Percentiles rank a stretch among this genome's conserved stretches.
Conservation (phyloP, 2,329 filamentous ascomycete species). For the Fusarium sp. region DNA sequence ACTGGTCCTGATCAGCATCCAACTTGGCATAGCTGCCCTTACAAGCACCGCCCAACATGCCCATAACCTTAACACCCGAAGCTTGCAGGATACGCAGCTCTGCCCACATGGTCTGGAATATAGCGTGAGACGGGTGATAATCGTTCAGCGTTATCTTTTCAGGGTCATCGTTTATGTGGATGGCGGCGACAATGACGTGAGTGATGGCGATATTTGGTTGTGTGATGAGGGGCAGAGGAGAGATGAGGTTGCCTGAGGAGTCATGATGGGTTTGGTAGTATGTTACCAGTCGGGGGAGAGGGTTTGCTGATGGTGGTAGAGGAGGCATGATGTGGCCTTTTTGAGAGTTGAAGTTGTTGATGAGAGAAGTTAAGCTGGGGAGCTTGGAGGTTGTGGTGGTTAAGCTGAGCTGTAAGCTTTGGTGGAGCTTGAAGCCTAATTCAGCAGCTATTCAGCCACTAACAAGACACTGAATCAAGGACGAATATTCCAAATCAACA, state of each 20-base stretch:
- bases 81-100: conserved; percentile 79
- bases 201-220: conserved; percentile 66
- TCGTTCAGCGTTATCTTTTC: conserved; percentile 82
- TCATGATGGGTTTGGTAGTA: conserved; percentile 68
- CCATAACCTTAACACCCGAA: conserved; percentile 81
- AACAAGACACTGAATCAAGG: background rate
- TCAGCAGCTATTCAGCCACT: conserved; percentile 25
- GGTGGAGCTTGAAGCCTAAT: conserved; percentile 23
- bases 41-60: conserved; percentile 89
- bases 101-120: conserved; percentile 79
- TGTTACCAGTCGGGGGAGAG: conserved; percentile 61
- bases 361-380: conserved; percentile 6
- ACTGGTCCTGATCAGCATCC: conserved; percentile 66
- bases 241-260: conserved; percentile 57
- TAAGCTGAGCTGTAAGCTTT: conserved; percentile 9
- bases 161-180: conserved; percentile 80
- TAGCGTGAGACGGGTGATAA: conserved; percentile 72
- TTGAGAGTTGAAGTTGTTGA: background rate
- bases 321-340: conserved; percentile 46
- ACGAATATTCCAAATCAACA: background rate
- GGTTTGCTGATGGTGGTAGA: conserved; percentile 42
- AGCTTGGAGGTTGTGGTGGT: background rate
- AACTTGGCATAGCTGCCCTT: conserved; percentile 73
- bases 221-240: conserved; percentile 63
- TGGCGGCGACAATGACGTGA: conserved; percentile 86